A percentile compares a stretch with the other conserved stretches of the same genome.
phyloP scores from a whole-genome alignment of 805 yeast species.

The Starmerella potacharoeniae region DNA sequence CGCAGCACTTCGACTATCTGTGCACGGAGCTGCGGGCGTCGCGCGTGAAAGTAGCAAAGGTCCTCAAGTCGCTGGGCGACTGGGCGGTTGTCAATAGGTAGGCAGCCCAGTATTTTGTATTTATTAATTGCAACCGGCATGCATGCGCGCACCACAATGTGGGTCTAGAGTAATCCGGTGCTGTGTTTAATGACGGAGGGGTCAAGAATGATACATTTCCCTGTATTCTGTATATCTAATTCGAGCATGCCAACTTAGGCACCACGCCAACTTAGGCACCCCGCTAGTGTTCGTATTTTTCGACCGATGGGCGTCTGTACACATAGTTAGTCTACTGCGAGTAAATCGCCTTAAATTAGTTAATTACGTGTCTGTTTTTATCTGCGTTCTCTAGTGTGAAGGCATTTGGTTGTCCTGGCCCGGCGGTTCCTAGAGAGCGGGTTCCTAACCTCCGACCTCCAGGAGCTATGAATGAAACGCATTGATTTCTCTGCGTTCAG shows the following conservation, averaged over 20 bases:
- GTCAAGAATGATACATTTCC: too few relatives aligned
- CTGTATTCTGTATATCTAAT: too few relatives aligned
- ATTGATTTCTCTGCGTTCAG: conserved; percentile 7
- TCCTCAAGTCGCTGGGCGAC: conserved; percentile 20
- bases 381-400: too few relatives aligned
- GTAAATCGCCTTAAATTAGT: background rate
- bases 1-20: conserved; percentile 20
- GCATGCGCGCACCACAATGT: too few relatives aligned
- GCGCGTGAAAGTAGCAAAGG: conserved; percentile 16
- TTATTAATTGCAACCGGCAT: background rate
- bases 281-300: too few relatives aligned
- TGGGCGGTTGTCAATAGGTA: conserved; percentile 17
- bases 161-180: too few relatives aligned
- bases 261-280: too few relatives aligned
- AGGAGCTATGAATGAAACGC: background rate
- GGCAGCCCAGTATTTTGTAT: background rate
- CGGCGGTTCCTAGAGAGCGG: too few relatives aligned
- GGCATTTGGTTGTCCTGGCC: background rate
- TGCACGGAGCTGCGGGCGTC: conserved; percentile 23
- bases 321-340: too few relatives aligned
- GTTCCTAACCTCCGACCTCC: background rate
- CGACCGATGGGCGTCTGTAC: too few relatives aligned
- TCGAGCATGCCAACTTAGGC: too few relatives aligned
- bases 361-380: background rate
- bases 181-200: too few relatives aligned